Conservation (phyloP, 208 protist species). For the Lotmaria passim region DNA sequence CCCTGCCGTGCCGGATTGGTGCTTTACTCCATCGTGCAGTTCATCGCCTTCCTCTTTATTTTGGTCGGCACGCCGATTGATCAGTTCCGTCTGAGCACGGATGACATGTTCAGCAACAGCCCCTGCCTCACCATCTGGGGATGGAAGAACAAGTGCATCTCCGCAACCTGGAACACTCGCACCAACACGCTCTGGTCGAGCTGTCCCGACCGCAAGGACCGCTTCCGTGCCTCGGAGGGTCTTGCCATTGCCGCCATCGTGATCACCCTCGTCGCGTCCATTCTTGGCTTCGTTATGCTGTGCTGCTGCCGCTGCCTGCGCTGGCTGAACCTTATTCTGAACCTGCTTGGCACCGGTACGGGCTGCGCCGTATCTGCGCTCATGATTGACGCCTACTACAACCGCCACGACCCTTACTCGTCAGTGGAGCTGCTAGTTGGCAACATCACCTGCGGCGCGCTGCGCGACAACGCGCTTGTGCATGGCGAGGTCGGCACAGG, state of each 20-base stretch:
- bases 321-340: conserved; percentile 41
- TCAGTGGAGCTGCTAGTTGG: conserved; percentile 6
- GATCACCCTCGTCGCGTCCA: conserved; percentile 4
- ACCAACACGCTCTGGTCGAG: conserved; percentile 19
- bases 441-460: conserved; percentile 13
- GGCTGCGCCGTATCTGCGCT: conserved; percentile 38
- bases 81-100: conserved; percentile 42
- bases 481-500: neutral
- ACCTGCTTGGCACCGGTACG: conserved; percentile 22
- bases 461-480: neutral
- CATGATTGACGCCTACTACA: conserved; percentile 37
- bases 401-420: neutral
- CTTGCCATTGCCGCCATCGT: conserved; percentile 46
- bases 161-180: conserved; percentile 17
- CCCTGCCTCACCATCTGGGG: conserved; percentile 63
- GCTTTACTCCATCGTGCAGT: conserved; percentile 51
- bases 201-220: conserved; percentile 31
- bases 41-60: conserved; percentile 51
- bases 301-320: conserved; percentile 52
- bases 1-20: conserved; percentile 42
- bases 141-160: conserved; percentile 39
- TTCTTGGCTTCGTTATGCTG: conserved; percentile 30
- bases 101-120: neutral
- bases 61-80: conserved; percentile 63
- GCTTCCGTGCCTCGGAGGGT: conserved; percentile 50